Evolutionary conservation across 2,329 filamentous ascomycete genomes (phyloP).

Genomic region (Aaosphaeria pasadenensis): DNA sequence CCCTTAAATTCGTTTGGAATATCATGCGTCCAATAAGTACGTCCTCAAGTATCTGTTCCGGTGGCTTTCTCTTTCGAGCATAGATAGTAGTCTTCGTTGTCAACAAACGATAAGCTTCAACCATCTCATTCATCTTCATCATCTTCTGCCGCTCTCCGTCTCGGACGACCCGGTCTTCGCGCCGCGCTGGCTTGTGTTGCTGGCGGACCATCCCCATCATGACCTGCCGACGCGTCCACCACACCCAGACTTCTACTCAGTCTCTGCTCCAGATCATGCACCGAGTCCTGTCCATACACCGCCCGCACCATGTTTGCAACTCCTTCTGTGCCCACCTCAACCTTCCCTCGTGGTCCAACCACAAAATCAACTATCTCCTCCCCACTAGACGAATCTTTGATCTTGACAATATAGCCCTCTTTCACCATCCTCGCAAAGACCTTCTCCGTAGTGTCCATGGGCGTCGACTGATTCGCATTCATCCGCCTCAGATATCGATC

Average conservation of each 20-base stretch:
- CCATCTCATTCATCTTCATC: slow-evolving; percentile 1
- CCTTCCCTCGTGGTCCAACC: slow-evolving; percentile 78
- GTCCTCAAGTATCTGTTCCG: no score
- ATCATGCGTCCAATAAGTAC: no score
- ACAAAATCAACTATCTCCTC: slow-evolving; percentile 79
- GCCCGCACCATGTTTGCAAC: slow-evolving; percentile 66
- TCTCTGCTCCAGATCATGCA: slow-evolving; percentile 28
- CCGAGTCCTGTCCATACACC: slow-evolving; percentile 47
- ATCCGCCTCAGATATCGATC: slow-evolving; percentile 70
- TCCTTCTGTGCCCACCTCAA: slow-evolving; percentile 77
- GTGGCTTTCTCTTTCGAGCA: no score
- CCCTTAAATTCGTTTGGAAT: no score
- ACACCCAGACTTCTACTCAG: slow-evolving; percentile 33
- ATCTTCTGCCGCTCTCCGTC: neutral
- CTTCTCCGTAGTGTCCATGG: slow-evolving; percentile 69
- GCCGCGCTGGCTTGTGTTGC: neutral
- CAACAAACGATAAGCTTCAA: no score
- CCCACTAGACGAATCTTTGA: slow-evolving; percentile 65
- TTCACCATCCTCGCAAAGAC: slow-evolving; percentile 71
- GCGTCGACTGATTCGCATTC: slow-evolving; percentile 72
- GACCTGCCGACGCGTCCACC: slow-evolving; percentile 10
- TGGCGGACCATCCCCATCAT: slow-evolving; percentile 2
- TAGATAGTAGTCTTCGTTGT: no score
- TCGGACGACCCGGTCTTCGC: neutral
- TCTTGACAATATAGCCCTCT: slow-evolving; percentile 79